Evolutionary conservation across 345 rosid species (phyloP).

Genomic region (Psidium guajava): DNA sequence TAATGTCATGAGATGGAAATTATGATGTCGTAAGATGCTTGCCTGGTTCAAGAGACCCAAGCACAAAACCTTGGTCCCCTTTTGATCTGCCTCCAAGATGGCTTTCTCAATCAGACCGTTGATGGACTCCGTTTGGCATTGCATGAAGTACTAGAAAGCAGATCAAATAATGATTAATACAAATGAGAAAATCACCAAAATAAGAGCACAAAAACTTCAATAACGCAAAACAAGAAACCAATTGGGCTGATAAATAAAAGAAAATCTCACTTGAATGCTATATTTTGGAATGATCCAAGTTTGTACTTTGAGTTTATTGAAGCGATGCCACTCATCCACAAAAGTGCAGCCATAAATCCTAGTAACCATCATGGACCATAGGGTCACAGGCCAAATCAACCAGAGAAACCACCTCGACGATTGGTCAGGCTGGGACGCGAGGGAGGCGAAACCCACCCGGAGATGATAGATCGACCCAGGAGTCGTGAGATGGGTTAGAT

Average conservation of each 20-base stretch:
- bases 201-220: not conserved
- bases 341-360: not conserved
- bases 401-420: conserved; percentile 21
- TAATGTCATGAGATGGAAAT: not conserved
- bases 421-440: conserved; percentile 41
- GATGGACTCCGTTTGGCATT: not conserved
- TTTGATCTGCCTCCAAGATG: not conserved
- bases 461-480: conserved; percentile 47
- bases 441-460: conserved; percentile 39
- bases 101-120: not conserved
- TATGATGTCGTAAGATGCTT: not conserved
- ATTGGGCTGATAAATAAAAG: not conserved
- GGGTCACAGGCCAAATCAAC: not conserved
- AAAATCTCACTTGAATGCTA: not conserved
- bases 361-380: not conserved
- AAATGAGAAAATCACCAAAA: not conserved
- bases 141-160: not conserved
- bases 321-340: not conserved
- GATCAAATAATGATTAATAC: not conserved
- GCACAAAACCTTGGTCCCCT: not conserved
- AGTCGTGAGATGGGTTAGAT: conserved; percentile 49
- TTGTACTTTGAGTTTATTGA: not conserved
- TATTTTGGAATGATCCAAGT: not conserved
- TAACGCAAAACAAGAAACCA: not conserved
- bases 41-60: conserved; percentile 2